Conservation (phyloP, 2,329 filamentous ascomycete genomes). For the Simplicillium sp. region DNA sequence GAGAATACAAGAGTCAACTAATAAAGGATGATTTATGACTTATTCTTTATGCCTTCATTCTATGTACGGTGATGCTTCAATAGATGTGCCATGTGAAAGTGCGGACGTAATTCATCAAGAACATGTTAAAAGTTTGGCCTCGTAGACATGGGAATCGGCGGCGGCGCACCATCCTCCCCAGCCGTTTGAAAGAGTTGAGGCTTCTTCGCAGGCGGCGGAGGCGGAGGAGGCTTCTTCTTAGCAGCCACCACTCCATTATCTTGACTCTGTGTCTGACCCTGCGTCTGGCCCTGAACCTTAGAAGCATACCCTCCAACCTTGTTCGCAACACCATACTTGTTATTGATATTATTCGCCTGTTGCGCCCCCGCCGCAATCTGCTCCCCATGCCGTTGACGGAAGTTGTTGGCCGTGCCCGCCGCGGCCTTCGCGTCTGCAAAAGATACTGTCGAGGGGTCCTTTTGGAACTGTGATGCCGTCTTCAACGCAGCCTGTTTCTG, state of each 20-base stretch:
- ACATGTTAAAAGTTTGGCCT: slow-evolving; percentile 34
- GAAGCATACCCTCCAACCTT: slow-evolving; percentile 20
- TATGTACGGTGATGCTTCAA: too few relatives aligned
- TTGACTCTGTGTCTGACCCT: slow-evolving; percentile 1
- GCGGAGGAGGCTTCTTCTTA: slow-evolving; percentile 46
- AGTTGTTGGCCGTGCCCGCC: slow-evolving; percentile 55
- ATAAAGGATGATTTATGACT: too few relatives aligned
- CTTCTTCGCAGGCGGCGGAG: slow-evolving; percentile 44
- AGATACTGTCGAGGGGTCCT: slow-evolving; percentile 52
- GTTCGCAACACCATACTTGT: slow-evolving; percentile 48
- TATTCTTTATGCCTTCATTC: too few relatives aligned
- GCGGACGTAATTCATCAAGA: too few relatives aligned
- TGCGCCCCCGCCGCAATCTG: slow-evolving; percentile 53
- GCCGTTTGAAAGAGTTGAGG: slow-evolving; percentile 19
- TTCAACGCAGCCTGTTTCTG: slow-evolving; percentile 55
- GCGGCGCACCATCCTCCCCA: slow-evolving; percentile 26
- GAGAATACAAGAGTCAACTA: too few relatives aligned
- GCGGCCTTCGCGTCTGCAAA: slow-evolving; percentile 47
- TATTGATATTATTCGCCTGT: slow-evolving; percentile 46
- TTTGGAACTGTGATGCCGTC: slow-evolving; percentile 49
- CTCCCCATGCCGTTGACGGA: slow-evolving; percentile 60
- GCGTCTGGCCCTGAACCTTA: slow-evolving; percentile 8
- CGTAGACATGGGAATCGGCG: slow-evolving; percentile 43
- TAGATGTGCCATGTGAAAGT: too few relatives aligned
- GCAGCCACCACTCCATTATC: slow-evolving; percentile 12